phyloP scores from a whole-genome alignment of 495 filamentous ascomycete genomes.

The Saxispiralis lemnorum region DNA sequence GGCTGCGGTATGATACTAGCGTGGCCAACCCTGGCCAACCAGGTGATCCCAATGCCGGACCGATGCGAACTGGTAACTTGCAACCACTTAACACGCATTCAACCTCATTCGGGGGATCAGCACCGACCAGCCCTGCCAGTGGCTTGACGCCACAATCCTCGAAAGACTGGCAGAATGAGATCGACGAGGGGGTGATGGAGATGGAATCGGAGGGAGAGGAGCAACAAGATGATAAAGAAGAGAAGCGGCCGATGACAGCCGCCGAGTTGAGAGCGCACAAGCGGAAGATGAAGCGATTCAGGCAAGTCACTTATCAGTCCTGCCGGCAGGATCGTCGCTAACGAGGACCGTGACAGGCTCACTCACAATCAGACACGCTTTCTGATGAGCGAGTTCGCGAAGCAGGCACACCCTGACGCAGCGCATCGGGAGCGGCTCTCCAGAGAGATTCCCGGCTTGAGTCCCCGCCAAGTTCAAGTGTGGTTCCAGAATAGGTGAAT shows the following conservation, averaged over 20 bases:
- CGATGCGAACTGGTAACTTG: too few relatives aligned
- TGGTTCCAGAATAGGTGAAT: constrained; percentile 96
- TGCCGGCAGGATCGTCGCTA: background rate
- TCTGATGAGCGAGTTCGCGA: constrained; percentile 91
- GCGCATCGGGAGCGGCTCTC: constrained; percentile 81
- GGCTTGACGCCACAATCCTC: constrained; percentile 21
- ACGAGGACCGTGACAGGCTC: constrained; percentile 37
- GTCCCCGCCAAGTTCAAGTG: constrained; percentile 87
- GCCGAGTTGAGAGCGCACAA: constrained; percentile 61
- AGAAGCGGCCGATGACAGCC: constrained; percentile 41
- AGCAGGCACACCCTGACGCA: constrained; percentile 88
- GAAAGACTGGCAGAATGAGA: constrained; percentile 7
- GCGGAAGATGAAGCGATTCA: constrained; percentile 89
- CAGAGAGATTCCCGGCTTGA: constrained; percentile 80
- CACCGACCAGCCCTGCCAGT: constrained; percentile 23
- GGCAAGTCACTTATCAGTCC: constrained; percentile 32
- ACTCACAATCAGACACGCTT: constrained; percentile 95
- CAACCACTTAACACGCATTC: too few relatives aligned
- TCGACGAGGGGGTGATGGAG: constrained; percentile 19
- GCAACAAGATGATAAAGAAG: constrained; percentile 36
- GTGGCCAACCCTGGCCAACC: too few relatives aligned
- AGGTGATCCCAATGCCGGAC: too few relatives aligned
- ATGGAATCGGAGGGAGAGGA: constrained; percentile 26
- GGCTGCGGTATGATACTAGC: constrained; percentile 5
- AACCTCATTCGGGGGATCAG: constrained; percentile 15